Evolutionary conservation across 805 yeast species (phyloP), one percentile per base, ranked within the genome.

Genomic region (Candida andamanensis): DNA sequence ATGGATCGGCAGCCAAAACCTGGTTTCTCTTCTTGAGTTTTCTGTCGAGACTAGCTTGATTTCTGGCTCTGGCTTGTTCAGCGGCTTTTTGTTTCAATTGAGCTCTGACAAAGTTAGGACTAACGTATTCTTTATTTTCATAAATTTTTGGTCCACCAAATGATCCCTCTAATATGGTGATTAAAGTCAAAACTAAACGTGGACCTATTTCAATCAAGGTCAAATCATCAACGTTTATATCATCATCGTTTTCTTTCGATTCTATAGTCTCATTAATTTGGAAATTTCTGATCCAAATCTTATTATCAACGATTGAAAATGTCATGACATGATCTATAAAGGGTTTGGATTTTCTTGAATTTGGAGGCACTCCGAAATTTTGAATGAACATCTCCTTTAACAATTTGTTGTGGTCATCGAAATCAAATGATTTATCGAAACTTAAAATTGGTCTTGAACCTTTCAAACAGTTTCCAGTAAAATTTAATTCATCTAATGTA

Each of bases 61-160:
- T 75, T 63, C 97, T 79, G 23, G 76, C 59, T 44, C 70, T 72
- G 26, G 96, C 95, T 45, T 78, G 78, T 32, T 70, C 75, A 3
- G 97, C 97, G 34, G 82, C 78, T 53, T 82, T 75, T 47, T 80
- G 83, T 56, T 77, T 84, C 43, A 72, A 40, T 67, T 89, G 96
- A 9, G 98, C 85, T 68, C 98, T 83, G 24, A 82, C 90, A 39
- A 84, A 78, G 69, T 92, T 92, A 44, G 98, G 98, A 39, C 95
- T 85, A 29, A 92, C 95, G 60, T 85, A 92, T 61, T 90, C 92
- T 68, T 85, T 89, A 68, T 92, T 92, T 54, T 92, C 97, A 62
- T 85, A 92, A 44, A 92, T 87, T 72, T 89, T 86, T 43, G 97
- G 96, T 14, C 98, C 98, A 35, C 96, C 90, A 50, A 92, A 92